phyloP scores from a whole-genome alignment of 805 yeast genomes.

The Hermanozyma aechmeae region DNA sequence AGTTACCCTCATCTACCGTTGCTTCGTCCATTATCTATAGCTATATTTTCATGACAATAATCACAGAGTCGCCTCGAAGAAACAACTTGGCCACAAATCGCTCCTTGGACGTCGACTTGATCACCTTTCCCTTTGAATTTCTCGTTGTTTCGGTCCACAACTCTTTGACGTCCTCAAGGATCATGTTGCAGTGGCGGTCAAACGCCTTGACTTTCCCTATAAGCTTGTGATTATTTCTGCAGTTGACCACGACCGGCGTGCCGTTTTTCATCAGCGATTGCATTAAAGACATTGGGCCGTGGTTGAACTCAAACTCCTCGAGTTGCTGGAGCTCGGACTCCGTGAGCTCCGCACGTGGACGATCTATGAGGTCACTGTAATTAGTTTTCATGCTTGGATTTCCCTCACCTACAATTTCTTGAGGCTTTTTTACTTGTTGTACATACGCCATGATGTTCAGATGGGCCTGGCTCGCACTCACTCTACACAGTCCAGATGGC shows the following conservation, averaged over 20 bases:
- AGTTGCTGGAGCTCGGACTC: conserved; percentile 70
- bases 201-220: conserved; percentile 88
- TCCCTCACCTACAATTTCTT: too few relatives aligned
- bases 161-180: conserved; percentile 86
- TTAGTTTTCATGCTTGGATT: too few relatives aligned
- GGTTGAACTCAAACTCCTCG: conserved; percentile 81
- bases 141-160: conserved; percentile 61
- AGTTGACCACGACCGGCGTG: conserved; percentile 74
- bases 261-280: conserved; percentile 70
- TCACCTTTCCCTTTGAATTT: conserved; percentile 60
- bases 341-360: conserved; percentile 72
- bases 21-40: too few relatives aligned
- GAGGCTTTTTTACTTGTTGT: background rate
- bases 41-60: conserved; percentile 55
- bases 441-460: conserved; percentile 11
- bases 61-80: conserved; percentile 91
- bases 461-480: conserved; percentile 1
- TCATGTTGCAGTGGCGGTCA: conserved; percentile 93
- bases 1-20: too few relatives aligned
- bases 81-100: conserved; percentile 85
- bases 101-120: conserved; percentile 51
- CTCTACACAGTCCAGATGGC: background rate
- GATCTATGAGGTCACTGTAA: conserved; percentile 54
- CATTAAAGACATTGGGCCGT: conserved; percentile 89
- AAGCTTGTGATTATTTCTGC: conserved; percentile 88